Conservation (phyloP, 306 rosid species). For the Ormosia emarginata region DNA sequence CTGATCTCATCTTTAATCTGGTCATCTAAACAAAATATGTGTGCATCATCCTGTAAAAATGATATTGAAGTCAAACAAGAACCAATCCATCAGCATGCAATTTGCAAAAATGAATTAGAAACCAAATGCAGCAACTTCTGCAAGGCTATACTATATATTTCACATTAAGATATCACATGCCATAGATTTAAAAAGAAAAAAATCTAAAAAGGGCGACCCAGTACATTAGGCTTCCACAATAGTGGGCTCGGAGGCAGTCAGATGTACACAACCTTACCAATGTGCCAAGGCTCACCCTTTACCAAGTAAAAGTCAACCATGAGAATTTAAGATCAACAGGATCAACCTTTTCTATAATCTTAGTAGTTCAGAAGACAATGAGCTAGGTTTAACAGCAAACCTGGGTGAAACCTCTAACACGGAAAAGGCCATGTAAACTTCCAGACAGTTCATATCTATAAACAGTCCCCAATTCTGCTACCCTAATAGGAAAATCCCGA, state of each 20-base stretch:
- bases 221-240: background rate
- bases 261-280: background rate
- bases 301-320: background rate
- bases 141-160: background rate
- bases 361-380: conserved; percentile 10
- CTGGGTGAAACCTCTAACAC: conserved; percentile 97
- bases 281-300: background rate
- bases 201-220: background rate
- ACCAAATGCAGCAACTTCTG: background rate
- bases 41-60: conserved; percentile 91
- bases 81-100: background rate
- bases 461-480: conserved; percentile 95
- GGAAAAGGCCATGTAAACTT: conserved; percentile 94
- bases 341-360: background rate
- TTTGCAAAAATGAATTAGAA: background rate
- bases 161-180: conserved; percentile 5
- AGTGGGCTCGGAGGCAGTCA: background rate
- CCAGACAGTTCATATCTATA: conserved; percentile 96
- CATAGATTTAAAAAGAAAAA: background rate
- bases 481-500: conserved; percentile 83
- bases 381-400: conserved; percentile 35
- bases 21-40: conserved; percentile 88
- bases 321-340: background rate
- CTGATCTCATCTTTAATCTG: conserved; percentile 93
- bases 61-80: conserved; percentile 23